phyloP scores from a whole-genome alignment of 305 asterid species.

The Fraxinus sp. region DNA sequence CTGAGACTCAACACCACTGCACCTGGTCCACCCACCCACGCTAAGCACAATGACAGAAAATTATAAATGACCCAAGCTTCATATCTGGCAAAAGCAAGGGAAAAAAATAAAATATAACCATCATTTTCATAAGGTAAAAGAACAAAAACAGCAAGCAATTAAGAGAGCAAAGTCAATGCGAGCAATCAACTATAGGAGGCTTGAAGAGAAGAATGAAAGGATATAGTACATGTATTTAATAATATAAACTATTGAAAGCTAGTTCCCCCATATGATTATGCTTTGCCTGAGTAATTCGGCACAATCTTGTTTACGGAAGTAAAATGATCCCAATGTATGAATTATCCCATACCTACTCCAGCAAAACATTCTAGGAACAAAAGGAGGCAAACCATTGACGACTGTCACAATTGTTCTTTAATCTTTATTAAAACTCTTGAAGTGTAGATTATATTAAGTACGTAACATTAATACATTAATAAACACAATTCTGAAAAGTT shows the following conservation, averaged over 20 bases:
- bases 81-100: conserved; percentile 54
- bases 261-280: neutral
- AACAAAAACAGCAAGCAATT: neutral
- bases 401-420: neutral
- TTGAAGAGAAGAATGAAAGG: conserved; percentile 11
- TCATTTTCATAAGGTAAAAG: conserved; percentile 9
- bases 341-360: neutral
- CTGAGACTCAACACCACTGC: conserved; percentile 85
- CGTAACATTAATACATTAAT: neutral
- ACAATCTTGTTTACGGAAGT: neutral
- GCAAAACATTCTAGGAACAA: neutral
- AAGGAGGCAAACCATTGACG: neutral
- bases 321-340: neutral
- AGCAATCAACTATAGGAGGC: neutral
- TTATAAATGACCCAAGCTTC: conserved; percentile 99
- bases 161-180: conserved; percentile 1
- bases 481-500: neutral
- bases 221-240: conserved; percentile 5
- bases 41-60: conserved; percentile 94
- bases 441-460: neutral
- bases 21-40: conserved; percentile 99
- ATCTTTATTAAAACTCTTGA: neutral
- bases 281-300: neutral
- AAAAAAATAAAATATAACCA: conserved; percentile 20
- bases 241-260: conserved; percentile 8